These are phyloP conservation scores for Carallia brachiata DNA, from an alignment of 345 rosid genomes.

Conservation along the genomic window DNA sequence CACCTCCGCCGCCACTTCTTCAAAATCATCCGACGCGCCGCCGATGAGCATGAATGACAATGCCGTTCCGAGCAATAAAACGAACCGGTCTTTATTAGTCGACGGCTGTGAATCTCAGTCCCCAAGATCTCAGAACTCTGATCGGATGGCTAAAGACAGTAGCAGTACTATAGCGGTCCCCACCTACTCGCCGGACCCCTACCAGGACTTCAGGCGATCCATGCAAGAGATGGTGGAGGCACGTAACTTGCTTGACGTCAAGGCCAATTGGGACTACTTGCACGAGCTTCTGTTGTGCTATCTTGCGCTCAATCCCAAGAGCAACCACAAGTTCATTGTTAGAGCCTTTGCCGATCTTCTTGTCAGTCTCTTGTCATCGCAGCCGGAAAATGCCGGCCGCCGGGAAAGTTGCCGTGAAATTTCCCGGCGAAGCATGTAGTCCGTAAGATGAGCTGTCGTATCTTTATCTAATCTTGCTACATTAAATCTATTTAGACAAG, in stretches of 20 bases:
- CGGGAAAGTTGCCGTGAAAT: constrained; percentile 7
- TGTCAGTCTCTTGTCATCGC: constrained; percentile 53
- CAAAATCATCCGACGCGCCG: constrained; percentile 23
- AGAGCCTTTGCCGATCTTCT: constrained; percentile 81
- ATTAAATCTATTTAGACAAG: constrained; percentile 3
- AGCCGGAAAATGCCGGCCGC: neutral
- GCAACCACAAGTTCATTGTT: constrained; percentile 61
- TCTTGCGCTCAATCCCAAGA: constrained; percentile 64
- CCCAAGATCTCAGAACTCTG: neutral
- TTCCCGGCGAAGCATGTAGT: constrained; percentile 8
- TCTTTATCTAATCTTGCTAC: constrained; percentile 14
- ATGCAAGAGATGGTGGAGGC: constrained; percentile 99
- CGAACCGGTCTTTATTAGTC: neutral
- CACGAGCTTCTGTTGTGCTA: constrained; percentile 75
- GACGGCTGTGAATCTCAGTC: neutral
- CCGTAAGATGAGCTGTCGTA: neutral
- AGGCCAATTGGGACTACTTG: constrained; percentile 66
- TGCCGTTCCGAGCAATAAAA: neutral
- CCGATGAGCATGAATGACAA: neutral
- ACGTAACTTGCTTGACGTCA: constrained; percentile 46
- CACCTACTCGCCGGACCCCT: constrained; percentile 83
- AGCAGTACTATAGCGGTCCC: constrained; percentile 42
- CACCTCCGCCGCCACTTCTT: constrained; percentile 19
- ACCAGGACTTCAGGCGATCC: constrained; percentile 75
- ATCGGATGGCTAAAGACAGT: constrained; percentile 30